phyloP scores from a whole-genome alignment of 805 yeast genomes.

The Pichia phayaonensis region DNA sequence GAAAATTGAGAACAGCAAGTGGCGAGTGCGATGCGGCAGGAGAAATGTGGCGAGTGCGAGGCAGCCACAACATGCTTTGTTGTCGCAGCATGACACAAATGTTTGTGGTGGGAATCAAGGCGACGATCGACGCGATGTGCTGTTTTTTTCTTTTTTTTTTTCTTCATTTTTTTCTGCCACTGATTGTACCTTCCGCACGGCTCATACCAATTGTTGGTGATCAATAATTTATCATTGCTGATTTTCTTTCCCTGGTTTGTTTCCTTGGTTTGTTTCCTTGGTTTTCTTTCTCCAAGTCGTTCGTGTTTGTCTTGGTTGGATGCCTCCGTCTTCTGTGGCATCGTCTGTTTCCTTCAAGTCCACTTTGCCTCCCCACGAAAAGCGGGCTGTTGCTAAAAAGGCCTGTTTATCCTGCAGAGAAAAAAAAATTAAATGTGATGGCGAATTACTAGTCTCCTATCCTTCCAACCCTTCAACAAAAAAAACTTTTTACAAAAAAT shows the following conservation, averaged over 20 bases:
- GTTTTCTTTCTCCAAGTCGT: too few relatives aligned
- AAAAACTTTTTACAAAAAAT: constrained; percentile 24
- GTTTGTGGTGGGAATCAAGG: background rate
- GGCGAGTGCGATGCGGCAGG: too few relatives aligned
- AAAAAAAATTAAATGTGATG: constrained; percentile 60
- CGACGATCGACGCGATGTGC: background rate
- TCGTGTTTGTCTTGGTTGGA: background rate
- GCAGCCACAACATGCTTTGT: background rate
- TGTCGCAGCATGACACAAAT: background rate
- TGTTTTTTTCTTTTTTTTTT: too few relatives aligned
- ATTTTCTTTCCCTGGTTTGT: too few relatives aligned
- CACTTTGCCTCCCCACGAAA: constrained; percentile 11
- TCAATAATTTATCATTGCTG: too few relatives aligned
- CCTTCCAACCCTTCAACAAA: constrained; percentile 8
- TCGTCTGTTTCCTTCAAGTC: background rate
- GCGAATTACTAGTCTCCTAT: constrained; percentile 32
- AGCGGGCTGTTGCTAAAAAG: constrained; percentile 47
- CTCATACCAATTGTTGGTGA: background rate
- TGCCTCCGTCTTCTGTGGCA: background rate
- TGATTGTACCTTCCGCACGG: background rate
- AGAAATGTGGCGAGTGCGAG: background rate
- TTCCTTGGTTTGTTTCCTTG: too few relatives aligned
- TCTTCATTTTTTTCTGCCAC: background rate
- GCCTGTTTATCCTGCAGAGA: constrained; percentile 61
- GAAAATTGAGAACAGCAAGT: too few relatives aligned